These are phyloP conservation scores for Phytopythium sindhum DNA, from an alignment of 352 stramenopile species.

Conservation along the genomic window DNA sequence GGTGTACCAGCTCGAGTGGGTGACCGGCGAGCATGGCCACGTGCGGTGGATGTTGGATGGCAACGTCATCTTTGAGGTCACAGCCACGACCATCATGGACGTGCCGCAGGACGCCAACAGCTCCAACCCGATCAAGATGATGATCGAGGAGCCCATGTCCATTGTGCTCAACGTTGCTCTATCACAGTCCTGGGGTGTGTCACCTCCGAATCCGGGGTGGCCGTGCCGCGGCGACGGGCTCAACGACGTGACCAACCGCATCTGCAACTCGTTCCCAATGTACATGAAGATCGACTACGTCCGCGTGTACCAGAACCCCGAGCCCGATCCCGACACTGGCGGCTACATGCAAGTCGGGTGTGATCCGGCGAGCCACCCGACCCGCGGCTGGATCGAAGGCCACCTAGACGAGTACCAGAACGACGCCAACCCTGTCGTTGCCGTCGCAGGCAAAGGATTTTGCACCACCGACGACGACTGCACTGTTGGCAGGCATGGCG, in stretches of 20 bases:
- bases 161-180: slow-evolving; percentile 93
- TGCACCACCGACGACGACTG: slow-evolving; percentile 44
- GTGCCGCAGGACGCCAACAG: slow-evolving; percentile 27
- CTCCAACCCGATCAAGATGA: slow-evolving; percentile 70
- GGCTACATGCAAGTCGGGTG: slow-evolving; percentile 39
- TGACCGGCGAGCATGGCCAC: slow-evolving; percentile 38
- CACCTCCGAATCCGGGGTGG: slow-evolving; percentile 18
- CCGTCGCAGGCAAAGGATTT: slow-evolving; percentile 36
- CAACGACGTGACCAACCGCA: slow-evolving; percentile 41
- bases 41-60: slow-evolving; percentile 61
- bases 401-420: slow-evolving; percentile 46
- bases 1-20: slow-evolving; percentile 39
- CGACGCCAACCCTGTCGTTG: slow-evolving; percentile 36
- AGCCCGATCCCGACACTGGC: slow-evolving; percentile 19
- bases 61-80: slow-evolving; percentile 78
- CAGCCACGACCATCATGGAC: slow-evolving; percentile 36
- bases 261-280: slow-evolving; percentile 52
- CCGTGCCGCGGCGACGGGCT: slow-evolving; percentile 23
- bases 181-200: slow-evolving; percentile 62
- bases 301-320: slow-evolving; percentile 79
- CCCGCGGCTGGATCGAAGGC: slow-evolving; percentile 35
- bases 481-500: slow-evolving; percentile 35
- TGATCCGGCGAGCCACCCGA: slow-evolving; percentile 34
- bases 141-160: slow-evolving; percentile 91
- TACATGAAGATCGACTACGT: slow-evolving; percentile 85